Evolutionary conservation across 2,329 filamentous ascomycete genomes (phyloP), one percentile per base, ranked within the genome.

Genomic region (Eurotiales sp.): DNA sequence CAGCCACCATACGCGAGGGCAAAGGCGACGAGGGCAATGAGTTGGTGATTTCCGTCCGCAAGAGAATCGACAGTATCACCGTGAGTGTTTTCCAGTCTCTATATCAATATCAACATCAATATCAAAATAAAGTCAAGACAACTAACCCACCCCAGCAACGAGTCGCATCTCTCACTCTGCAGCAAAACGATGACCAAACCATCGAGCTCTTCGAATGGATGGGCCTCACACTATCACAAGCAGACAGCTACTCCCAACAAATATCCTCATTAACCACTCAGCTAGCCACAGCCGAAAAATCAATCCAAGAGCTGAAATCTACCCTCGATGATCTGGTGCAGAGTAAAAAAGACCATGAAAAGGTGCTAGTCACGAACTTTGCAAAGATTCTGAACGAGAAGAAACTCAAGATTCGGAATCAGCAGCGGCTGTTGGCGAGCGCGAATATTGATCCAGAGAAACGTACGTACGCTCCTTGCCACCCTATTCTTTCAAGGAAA

Each of bases 381-480:
- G 74, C 74, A 48, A 73, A 76, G 43, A 59, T 85, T 21, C 66
- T 85, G 8, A 85, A 85, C 52, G 76, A 79, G 55, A 85, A 85
- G 67, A 85, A 85, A 67, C 70, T 81, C 5, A 85, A 85, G 61
- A 84, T 85, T 44, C 69, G 82, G 45, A 82, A 83, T 58, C 80
- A 83, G 63, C 79, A 81, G 59, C 73, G 81, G 19, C 64, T 84
- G 5, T 61, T 84, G 12, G 73, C 75, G 14, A 69, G 72, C 25
- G 77, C 76, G 8, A 77, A 77, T 50, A 57, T 74, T 15, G 71
- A 79, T 58, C 58, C 60, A 22, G 58, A 57, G 22, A 67, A 65
- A 64, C 58, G 66, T 73, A 62, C 52, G 55, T 40, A 40, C 25
- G 8, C 34, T 14, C 3, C 37, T 12, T 50, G 37, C 39, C n/a